These are phyloP conservation scores for Filobasidium floriforme DNA, from an alignment of 768 basidiomycete species.

Conservation along the genomic window DNA sequence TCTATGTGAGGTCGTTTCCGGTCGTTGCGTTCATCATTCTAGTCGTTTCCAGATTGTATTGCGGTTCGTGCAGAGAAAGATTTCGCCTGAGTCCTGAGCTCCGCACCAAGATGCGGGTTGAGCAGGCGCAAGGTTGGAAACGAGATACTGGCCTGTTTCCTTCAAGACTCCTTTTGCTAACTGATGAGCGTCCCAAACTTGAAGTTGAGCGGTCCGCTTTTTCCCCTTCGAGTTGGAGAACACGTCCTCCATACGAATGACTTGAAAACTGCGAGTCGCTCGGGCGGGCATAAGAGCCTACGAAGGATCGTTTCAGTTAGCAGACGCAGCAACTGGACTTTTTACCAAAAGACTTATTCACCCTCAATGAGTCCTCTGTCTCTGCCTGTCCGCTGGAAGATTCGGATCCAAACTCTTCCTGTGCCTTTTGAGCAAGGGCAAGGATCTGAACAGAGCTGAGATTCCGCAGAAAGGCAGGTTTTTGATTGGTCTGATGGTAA, in stretches of 20 bases:
- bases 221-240: constrained; percentile 53
- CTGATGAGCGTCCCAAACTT: constrained; percentile 68
- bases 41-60: constrained; percentile 21
- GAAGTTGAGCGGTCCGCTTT: constrained; percentile 64
- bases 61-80: constrained; percentile 20
- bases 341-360: constrained; percentile 41
- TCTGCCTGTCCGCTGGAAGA: constrained; percentile 54
- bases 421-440: constrained; percentile 14
- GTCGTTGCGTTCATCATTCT: neutral
- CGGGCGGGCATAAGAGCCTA: constrained; percentile 63
- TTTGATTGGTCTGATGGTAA: constrained; percentile 12
- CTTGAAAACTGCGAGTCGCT: constrained; percentile 66
- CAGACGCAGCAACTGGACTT: neutral
- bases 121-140: constrained; percentile 37
- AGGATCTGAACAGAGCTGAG: constrained; percentile 49
- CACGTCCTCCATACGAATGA: constrained; percentile 57
- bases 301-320: neutral
- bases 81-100: constrained; percentile 13
- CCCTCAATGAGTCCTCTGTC: constrained; percentile 67
- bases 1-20: no score
- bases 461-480: constrained; percentile 50
- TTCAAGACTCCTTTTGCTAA: constrained; percentile 53
- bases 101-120: constrained; percentile 19
- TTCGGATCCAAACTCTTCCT: constrained; percentile 47
- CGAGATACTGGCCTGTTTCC: constrained; percentile 62